These are phyloP conservation scores for Deuterostichococcus epilithicus DNA, from an alignment of 139 green algal species.

Conservation along the genomic window DNA sequence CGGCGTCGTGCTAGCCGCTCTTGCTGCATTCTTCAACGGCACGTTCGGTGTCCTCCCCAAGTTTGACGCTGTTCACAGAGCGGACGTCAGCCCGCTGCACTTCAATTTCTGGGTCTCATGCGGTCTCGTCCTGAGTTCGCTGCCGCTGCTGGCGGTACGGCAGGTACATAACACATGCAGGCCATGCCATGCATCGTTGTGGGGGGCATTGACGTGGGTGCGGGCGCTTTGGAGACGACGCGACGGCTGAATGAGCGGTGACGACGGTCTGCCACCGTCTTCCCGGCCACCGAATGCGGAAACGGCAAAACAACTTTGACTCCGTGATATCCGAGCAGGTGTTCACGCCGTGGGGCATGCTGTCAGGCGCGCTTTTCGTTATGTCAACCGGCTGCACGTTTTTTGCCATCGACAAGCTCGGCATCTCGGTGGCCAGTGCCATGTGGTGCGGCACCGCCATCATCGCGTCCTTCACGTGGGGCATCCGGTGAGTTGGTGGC, in stretches of 20 bases:
- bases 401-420: slow-evolving; percentile 14
- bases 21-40: slow-evolving; percentile 24
- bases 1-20: neutral
- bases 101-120: slow-evolving; percentile 20
- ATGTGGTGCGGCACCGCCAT: slow-evolving; percentile 32
- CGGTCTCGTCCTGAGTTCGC: neutral
- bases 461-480: slow-evolving; percentile 23
- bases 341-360: slow-evolving; percentile 16
- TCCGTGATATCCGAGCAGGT: slow-evolving; percentile 7
- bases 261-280: neutral
- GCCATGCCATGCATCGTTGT: neutral
- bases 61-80: neutral
- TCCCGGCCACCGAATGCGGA: neutral
- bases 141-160: neutral
- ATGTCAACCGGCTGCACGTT: slow-evolving; percentile 9
- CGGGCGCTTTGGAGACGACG: neutral
- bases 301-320: neutral
- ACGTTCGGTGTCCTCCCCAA: slow-evolving; percentile 25
- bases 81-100: neutral
- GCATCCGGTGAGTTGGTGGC: slow-evolving; percentile 8
- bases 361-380: slow-evolving; percentile 28
- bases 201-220: neutral
- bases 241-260: neutral
- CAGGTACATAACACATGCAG: neutral
- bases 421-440: slow-evolving; percentile 15